Evolutionary conservation across 2,329 filamentous ascomycete species (phyloP).

Genomic region (Paradendryphiella salina): DNA sequence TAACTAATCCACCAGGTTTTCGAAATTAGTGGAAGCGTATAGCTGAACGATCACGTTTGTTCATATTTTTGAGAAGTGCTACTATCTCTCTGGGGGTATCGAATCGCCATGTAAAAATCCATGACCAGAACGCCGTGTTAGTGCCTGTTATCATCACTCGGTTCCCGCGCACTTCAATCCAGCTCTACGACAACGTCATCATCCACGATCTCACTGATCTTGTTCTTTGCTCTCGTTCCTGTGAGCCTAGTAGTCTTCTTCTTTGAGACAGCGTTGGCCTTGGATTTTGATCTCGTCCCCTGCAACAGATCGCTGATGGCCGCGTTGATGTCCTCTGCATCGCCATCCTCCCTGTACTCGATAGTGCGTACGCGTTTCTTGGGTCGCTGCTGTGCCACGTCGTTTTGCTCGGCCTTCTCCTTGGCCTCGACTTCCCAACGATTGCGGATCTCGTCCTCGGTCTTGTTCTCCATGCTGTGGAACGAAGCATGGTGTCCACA

Average conservation of each 20-base stretch:
- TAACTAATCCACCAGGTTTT: too few species aligned
- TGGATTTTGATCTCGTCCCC: constrained; percentile 5
- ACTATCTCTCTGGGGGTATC: constrained; percentile 10
- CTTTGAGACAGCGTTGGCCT: neutral
- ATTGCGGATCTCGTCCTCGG: constrained; percentile 53
- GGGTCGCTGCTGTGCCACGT: constrained; percentile 20
- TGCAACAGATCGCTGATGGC: constrained; percentile 5
- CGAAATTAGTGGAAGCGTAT: too few species aligned
- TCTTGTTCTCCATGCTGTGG: constrained; percentile 57
- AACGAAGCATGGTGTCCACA: constrained; percentile 60
- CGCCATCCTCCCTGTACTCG: constrained; percentile 18
- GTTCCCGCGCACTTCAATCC: constrained; percentile 19
- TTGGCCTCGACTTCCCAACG: constrained; percentile 51
- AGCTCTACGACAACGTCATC: constrained; percentile 33
- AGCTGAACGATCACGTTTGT: too few species aligned
- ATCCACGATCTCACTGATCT: constrained; percentile 24
- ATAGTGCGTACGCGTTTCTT: constrained; percentile 38
- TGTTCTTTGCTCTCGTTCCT: constrained; percentile 20
- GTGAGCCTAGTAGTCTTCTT: constrained; percentile 13
- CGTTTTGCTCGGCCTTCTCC: constrained; percentile 25
- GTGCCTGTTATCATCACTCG: neutral
- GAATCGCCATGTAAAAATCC: neutral
- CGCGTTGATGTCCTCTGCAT: neutral
- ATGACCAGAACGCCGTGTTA: constrained; percentile 3
- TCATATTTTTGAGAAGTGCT: neutral